Evolutionary conservation across 2,329 filamentous ascomycete genomes (phyloP), one percentile per base, ranked within the genome.

Genomic region (Curvularia eragrostidis): DNA sequence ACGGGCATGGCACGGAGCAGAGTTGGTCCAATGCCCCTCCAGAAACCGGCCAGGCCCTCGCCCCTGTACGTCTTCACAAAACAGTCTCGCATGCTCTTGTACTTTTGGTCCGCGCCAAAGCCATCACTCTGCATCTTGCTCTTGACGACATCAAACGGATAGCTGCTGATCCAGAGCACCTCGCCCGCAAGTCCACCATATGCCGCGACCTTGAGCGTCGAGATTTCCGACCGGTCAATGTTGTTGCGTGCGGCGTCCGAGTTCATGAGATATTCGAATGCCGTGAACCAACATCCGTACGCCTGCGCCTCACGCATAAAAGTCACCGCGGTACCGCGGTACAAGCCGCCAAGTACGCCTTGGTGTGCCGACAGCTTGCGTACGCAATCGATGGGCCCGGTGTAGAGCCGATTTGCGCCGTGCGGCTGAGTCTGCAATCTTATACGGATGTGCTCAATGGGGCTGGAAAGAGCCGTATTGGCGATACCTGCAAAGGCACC

Each of bases 81-180:
- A 81, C 91, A 96, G 79, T 96, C 91, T 50, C 89, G 85, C 94
- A 97, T 97, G 54, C 82, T 89, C 75, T 81, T 86, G 80, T 90
- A 99, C 74, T 84, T 84, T 81, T 89, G 87, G 62, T 85, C 80
- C 48, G 76, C 77, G 2, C 91, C 92, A 74, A 97, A 95, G 0
- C 91, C 93, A 79, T 99, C 95, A 57, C 90, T 97, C 85, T 99
- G 95, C 94, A 98, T 97, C 86, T 97, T 98, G 80, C 92, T 97
- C 90, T 99, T 99, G 79, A 99, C 80, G 26, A 99, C 94, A 79
- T 99, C 95, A 65, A 99, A 90, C 21, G 95, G 95, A 80, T 99
- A 99, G 74, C 92, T 96, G 34, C 85, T 85, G 54, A 99, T 82
- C 95, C 95, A 99, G 56, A 99, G 85, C 51, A 88, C 91, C 83